phyloP scores from a whole-genome alignment of 202 grass and related monocot species.

The Digitaria exilis region DNA sequence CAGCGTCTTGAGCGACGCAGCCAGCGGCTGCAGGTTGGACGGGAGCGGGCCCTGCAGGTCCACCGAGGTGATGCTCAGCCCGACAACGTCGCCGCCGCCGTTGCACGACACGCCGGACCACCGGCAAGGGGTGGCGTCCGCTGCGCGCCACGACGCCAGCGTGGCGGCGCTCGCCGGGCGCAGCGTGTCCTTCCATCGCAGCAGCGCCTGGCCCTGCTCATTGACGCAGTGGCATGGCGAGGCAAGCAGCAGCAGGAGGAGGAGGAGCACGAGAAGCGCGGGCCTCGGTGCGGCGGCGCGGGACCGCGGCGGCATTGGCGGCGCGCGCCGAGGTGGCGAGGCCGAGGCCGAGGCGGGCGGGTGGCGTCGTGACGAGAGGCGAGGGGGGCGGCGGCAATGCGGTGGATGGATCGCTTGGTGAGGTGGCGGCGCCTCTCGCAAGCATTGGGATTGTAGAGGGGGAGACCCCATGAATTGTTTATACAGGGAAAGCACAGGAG shows the following conservation, averaged over 20 bases:
- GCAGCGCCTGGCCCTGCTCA: conserved; percentile 82
- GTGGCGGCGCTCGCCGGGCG: conserved; percentile 46
- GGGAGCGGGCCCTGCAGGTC: conserved; percentile 76
- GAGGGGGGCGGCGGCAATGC: conserved; percentile 27
- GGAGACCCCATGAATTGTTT: conserved; percentile 98
- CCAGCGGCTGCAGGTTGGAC: conserved; percentile 58
- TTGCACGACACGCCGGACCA: conserved; percentile 82
- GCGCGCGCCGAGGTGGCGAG: no score
- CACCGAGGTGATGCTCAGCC: conserved; percentile 61
- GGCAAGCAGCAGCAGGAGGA: conserved; percentile 40
- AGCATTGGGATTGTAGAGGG: conserved; percentile 88
- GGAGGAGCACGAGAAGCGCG: conserved; percentile 50
- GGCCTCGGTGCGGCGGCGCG: conserved; percentile 38
- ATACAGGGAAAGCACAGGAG: conserved; percentile 70
- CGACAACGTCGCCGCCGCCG: conserved; percentile 51
- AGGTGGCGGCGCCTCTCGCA: conserved; percentile 40
- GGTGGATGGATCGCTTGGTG: conserved; percentile 38
- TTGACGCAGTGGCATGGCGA: conserved; percentile 62
- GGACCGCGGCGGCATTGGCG: conserved; percentile 54
- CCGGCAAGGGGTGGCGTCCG: conserved; percentile 66
- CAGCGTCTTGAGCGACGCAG: conserved; percentile 57
- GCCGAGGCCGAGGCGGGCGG: neutral
- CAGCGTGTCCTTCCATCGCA: conserved; percentile 69
- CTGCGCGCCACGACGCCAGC: conserved; percentile 70
- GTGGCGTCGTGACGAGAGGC: conserved; percentile 36